Conservation (phyloP, 768 basidiomycete species). For the Crucibulum laeve region DNA sequence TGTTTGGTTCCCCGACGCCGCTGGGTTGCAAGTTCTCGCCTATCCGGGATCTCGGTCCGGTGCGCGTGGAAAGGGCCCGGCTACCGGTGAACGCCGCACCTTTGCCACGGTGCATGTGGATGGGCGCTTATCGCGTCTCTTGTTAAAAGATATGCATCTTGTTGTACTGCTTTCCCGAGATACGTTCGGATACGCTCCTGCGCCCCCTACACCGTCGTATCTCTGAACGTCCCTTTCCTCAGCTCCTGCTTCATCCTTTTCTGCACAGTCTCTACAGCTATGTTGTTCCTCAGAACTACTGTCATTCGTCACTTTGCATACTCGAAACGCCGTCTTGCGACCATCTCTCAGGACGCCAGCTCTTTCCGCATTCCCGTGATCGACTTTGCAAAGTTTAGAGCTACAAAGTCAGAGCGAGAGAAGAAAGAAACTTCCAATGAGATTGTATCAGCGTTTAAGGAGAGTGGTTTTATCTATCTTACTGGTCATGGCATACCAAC, state of each 20-base stretch:
- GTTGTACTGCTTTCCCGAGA: background rate
- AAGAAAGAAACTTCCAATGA: conserved; percentile 61
- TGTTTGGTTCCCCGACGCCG: conserved; percentile 1
- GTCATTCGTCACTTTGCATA: conserved; percentile 13
- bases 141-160: too few relatives aligned
- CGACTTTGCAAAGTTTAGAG: conserved; percentile 68
- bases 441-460: conserved; percentile 74
- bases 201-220: background rate
- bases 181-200: background rate
- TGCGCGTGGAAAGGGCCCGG: too few relatives aligned
- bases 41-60: too few relatives aligned
- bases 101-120: too few relatives aligned
- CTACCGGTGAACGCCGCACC: too few relatives aligned
- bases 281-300: conserved; percentile 21
- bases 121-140: too few relatives aligned
- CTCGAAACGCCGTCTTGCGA: conserved; percentile 21
- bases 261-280: conserved; percentile 9
- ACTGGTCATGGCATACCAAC: conserved; percentile 66
- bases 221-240: conserved; percentile 1
- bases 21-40: too few relatives aligned
- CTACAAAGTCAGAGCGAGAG: conserved; percentile 43
- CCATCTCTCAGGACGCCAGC: conserved; percentile 13
- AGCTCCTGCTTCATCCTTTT: too few relatives aligned
- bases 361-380: conserved; percentile 70
- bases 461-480: conserved; percentile 79